Percentiles rank a stretch among this genome's conserved stretches.
Conservation (phyloP, 495 filamentous ascomycete species). For the Cercophora newfieldiana region DNA sequence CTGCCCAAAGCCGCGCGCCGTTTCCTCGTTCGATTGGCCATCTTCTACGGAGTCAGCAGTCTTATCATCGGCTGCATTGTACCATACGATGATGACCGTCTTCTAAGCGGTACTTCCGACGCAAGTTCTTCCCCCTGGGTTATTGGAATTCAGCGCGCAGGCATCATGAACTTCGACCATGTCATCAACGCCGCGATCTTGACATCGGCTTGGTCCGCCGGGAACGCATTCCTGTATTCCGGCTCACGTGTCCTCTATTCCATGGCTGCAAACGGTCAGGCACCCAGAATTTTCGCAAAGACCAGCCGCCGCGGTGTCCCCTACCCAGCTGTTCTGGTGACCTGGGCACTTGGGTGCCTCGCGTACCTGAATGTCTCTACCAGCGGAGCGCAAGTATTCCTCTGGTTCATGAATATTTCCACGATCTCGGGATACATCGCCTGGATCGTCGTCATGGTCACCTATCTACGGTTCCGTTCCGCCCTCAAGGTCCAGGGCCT, state of each 20-base stretch:
- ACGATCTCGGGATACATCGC: slow-evolving; percentile 52
- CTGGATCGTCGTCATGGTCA: slow-evolving; percentile 52
- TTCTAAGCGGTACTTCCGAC: slow-evolving; percentile 54
- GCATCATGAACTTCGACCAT: slow-evolving; percentile 47
- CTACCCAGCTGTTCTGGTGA: slow-evolving; percentile 59
- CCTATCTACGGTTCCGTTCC: slow-evolving; percentile 49
- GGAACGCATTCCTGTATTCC: slow-evolving; percentile 80
- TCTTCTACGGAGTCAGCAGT: slow-evolving; percentile 71
- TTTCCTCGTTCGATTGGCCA: slow-evolving; percentile 67
- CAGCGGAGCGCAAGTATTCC: slow-evolving; percentile 57
- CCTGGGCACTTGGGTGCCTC: slow-evolving; percentile 54
- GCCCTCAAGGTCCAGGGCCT: slow-evolving; percentile 41
- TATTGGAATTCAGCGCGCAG: slow-evolving; percentile 47
- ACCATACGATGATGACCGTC: slow-evolving; percentile 52
- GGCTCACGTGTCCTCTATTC: slow-evolving; percentile 77
- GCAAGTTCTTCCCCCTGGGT: slow-evolving; percentile 66
- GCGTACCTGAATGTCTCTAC: slow-evolving; percentile 63
- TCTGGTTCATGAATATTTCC: slow-evolving; percentile 57
- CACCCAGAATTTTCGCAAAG: slow-evolving; percentile 56
- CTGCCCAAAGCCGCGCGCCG: slow-evolving; percentile 71
- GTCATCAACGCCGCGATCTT: slow-evolving; percentile 51
- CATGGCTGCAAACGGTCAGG: slow-evolving; percentile 62
- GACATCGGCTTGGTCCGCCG: slow-evolving; percentile 56
- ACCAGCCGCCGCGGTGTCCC: slow-evolving; percentile 63
- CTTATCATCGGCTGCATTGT: slow-evolving; percentile 71